Evolutionary conservation across 345 rosid genomes (phyloP), one percentile per base, ranked within the genome.

Genomic region (Rhodomyrtus tomentosa): DNA sequence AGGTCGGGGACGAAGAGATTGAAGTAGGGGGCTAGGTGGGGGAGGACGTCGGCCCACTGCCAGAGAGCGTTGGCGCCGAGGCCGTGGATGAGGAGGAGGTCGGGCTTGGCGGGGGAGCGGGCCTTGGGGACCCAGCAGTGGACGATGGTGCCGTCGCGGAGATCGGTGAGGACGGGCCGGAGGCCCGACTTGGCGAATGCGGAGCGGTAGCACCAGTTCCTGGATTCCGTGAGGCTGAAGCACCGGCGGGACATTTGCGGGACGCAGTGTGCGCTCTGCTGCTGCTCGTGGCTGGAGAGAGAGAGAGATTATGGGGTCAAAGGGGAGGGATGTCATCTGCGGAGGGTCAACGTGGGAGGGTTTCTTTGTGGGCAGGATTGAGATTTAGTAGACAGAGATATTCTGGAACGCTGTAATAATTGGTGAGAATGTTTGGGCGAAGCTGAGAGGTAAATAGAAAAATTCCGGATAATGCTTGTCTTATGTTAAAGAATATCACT

Each of bases 51-150:
- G 40, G 88, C 88, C 95, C 96, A 96, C 80, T 94, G 96, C 99
- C 99, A 96, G 82, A 95, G 51, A 82, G 96, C 98, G 84, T 93
- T 89, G 88, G 94, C 91, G 11, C 98, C 98, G 0, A 96, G 86
- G 3, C 98, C 98, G 82, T 96, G 98, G 91, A 96, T 92, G 50
- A 93, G 93, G 74, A 96, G 91, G 86, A 95, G 96, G 84, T 94
- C 87, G 6, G 93, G 95, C 84, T 91, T 90, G 51, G 92, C 82
- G 9, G 84, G 90, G 4, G 18, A 76, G 16, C 76, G 88, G 86
- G 74, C 86, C 50, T 87, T 89, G 83, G 99, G 96, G 85, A 92
- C 91, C 98, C 98, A 96, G 82, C 94, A 93, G 88, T 96, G 96
- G 84, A 96, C 89, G n/a, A 92, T 82, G 83, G 97, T 96, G 83